Evolutionary conservation across 768 basidiomycete species (phyloP).

Genomic region (Phylloporus sp.): DNA sequence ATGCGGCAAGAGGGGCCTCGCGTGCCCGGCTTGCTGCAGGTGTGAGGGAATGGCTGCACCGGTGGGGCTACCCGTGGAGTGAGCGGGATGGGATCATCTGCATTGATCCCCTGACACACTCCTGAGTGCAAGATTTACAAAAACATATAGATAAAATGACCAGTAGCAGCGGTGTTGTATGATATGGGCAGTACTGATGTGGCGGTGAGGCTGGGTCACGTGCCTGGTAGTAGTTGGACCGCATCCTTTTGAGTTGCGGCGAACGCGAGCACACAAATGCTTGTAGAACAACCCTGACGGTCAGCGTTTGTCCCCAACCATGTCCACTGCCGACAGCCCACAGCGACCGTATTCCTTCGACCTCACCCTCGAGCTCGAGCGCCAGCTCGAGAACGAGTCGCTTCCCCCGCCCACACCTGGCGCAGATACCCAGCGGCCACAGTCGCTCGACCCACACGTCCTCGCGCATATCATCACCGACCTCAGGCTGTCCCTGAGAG

Average conservation of each 20-base stretch:
- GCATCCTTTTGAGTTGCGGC: background rate
- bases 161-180: slow-evolving; percentile 3
- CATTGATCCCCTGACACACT: slow-evolving; percentile 80
- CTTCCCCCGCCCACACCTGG: slow-evolving; percentile 45
- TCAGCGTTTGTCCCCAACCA: slow-evolving; percentile 13
- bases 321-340: slow-evolving; percentile 29
- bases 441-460: slow-evolving; percentile 68
- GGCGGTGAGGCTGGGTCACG: background rate
- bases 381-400: slow-evolving; percentile 64
- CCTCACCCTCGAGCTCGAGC: slow-evolving; percentile 75
- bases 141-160: slow-evolving; percentile 8
- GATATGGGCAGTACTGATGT: slow-evolving; percentile 1
- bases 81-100: slow-evolving; percentile 89
- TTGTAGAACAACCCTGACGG: background rate
- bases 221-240: background rate
- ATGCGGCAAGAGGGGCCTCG: slow-evolving; percentile 74
- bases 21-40: slow-evolving; percentile 80
- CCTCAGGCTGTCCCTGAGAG: slow-evolving; percentile 60
- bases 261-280: slow-evolving; percentile 6
- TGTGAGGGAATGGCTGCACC: slow-evolving; percentile 86
- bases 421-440: slow-evolving; percentile 33
- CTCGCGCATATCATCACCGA: slow-evolving; percentile 74
- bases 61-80: slow-evolving; percentile 96
- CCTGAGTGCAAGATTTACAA: slow-evolving; percentile 20
- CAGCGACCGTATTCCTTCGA: slow-evolving; percentile 57